Evolutionary conservation across 345 rosid species (phyloP).

Genomic region (Bruguiera sexangula): DNA sequence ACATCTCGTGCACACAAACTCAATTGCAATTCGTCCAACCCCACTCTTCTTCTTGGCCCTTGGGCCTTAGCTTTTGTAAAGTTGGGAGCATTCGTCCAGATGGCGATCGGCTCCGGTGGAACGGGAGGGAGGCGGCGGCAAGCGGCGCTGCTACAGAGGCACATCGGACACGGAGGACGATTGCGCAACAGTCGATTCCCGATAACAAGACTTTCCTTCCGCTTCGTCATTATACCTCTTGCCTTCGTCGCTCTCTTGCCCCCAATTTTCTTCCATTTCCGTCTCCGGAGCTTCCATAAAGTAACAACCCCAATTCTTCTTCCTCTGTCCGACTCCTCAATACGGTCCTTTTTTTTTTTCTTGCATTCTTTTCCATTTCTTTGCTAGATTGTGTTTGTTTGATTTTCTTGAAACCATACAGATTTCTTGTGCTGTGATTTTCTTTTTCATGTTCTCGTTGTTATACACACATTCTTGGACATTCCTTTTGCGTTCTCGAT

Average conservation of each 20-base stretch:
- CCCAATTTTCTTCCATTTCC: constrained; percentile 80
- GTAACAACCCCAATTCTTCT: constrained; percentile 18
- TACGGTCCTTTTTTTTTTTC: neutral
- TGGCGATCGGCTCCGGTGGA: constrained; percentile 11
- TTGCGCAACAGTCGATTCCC: neutral
- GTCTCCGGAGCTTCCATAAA: constrained; percentile 68
- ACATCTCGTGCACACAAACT: too few relatives aligned
- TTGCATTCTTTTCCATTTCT: too few relatives aligned
- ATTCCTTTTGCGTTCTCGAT: too few relatives aligned
- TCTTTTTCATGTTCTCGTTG: too few relatives aligned
- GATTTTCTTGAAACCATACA: too few relatives aligned
- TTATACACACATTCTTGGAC: too few relatives aligned
- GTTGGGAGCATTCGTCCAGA: neutral
- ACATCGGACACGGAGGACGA: neutral
- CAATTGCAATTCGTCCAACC: too few relatives aligned
- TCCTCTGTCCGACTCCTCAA: constrained; percentile 2
- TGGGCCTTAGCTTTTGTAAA: too few relatives aligned
- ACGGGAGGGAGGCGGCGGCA: constrained; percentile 6
- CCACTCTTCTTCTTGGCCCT: too few relatives aligned
- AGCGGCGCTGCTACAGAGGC: constrained; percentile 1
- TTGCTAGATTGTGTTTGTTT: too few relatives aligned
- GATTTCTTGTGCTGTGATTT: too few relatives aligned
- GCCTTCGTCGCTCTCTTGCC: constrained; percentile 67
- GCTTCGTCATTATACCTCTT: constrained; percentile 49
- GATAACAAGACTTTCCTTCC: constrained; percentile 32